Base-by-base conservation (phyloP, 2,329 filamentous ascomycete genomes). In the Alternaria gaisen region DNA sequence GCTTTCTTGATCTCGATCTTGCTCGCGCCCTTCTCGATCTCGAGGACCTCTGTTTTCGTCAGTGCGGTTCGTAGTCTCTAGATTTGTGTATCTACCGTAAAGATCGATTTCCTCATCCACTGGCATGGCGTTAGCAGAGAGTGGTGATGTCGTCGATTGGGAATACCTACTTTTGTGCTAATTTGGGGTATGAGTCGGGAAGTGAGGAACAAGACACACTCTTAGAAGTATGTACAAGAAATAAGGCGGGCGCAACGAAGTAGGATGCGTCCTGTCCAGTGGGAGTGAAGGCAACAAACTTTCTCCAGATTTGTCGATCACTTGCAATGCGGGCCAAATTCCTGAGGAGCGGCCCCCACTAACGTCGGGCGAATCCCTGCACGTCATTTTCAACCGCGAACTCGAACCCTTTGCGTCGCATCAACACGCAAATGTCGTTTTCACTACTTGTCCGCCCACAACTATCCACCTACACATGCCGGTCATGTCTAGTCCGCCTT, bases 1-100 rank as follows among this genome's bases (percentile, higher is more conserved):
- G 94, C 94, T 82, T 97, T 97, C 80, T 95, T 96, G 81, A 98
- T 91, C 73, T 97, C 91, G 57, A 90, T 87, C 73, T 90, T 90
- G 63, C 85, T 89, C 53, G 94, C 91, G 63, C 83, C 83, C 77
- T 86, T 90, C 53, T 89, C 83, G 71, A 98, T 86, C 61, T 88
- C 91, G 64, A 98, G 88, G 71, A 97, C 85, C 82, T 90, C 94
- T 97, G 75, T 58, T 65, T 55, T 41, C 55, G 61, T 81, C 62
- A 82, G 77, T 60, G 42, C 57, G 3, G n/a, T 18, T 11, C 2
- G 14, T 3, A 12, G 8, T 20, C 26, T 5, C 48, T 11, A 40
- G 26, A 36, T 11, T 14, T 32, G 28, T 63, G 16, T 77, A 43
- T 66, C 11, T 77, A 83, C 82, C 81, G 71, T 90, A 90, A 72